A percentile compares a stretch with the other conserved stretches of the same genome.
Evolutionary conservation across 331 rosid species (phyloP).

Genomic region (Rosa hybrid): DNA sequence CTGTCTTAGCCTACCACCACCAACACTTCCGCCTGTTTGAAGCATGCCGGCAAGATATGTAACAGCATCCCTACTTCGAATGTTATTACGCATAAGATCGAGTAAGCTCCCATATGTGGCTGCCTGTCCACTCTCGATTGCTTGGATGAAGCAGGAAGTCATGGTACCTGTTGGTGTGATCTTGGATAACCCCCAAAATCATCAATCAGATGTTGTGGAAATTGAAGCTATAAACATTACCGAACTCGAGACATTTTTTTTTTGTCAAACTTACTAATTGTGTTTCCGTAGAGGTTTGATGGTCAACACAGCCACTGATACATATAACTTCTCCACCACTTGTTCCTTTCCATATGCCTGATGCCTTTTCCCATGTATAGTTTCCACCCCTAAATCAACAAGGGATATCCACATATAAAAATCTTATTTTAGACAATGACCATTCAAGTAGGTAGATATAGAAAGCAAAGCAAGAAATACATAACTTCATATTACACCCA

Average conservation of each 20-base stretch:
- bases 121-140: constrained; percentile 82
- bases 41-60: constrained; percentile 84
- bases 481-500: neutral
- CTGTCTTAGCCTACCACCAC: constrained; percentile 79
- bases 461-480: neutral
- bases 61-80: constrained; percentile 53
- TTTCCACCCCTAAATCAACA: constrained; percentile 62
- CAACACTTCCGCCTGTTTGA: constrained; percentile 70
- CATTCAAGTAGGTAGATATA: neutral
- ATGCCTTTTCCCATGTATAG: constrained; percentile 76
- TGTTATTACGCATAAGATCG: constrained; percentile 71
- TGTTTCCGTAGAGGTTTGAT: constrained; percentile 90
- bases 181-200: constrained; percentile 46
- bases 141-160: constrained; percentile 96
- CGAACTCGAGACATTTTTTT: neutral
- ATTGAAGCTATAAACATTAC: neutral
- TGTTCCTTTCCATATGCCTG: constrained; percentile 86
- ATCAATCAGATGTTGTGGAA: neutral
- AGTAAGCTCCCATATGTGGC: constrained; percentile 82
- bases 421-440: neutral
- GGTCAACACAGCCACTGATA: constrained; percentile 85
- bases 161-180: constrained; percentile 95
- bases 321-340: constrained; percentile 90
- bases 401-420: constrained; percentile 10
- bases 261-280: constrained; percentile 49